These are phyloP conservation scores for Bertia moriformis DNA, from an alignment of 2,329 filamentous ascomycete species.

Conservation along the genomic window DNA sequence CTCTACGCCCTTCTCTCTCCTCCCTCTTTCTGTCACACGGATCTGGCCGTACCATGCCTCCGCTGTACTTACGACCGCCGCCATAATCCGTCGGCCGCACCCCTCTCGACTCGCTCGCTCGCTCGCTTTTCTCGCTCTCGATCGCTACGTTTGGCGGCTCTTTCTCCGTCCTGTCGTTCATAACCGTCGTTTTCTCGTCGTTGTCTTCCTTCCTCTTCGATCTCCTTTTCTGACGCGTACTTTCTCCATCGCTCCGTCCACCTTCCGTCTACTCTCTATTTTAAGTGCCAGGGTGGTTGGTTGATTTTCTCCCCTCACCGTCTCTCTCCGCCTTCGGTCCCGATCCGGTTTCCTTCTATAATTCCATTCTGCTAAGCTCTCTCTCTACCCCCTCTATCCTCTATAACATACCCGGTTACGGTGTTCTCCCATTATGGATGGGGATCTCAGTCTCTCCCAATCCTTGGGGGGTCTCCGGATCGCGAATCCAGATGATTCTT, in stretches of 20 bases:
- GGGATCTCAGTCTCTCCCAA: slow-evolving; percentile 81
- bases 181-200: background rate
- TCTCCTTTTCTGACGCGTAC: background rate
- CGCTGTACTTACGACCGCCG: background rate
- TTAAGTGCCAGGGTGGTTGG: too few species aligned
- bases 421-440: slow-evolving; percentile 70
- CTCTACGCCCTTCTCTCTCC: too few species aligned
- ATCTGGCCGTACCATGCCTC: slow-evolving; percentile 1
- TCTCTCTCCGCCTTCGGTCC: background rate
- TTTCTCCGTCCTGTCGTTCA: background rate
- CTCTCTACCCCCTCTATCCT: background rate
- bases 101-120: background rate
- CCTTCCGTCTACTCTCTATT: background rate
- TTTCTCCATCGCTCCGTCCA: background rate
- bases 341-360: background rate
- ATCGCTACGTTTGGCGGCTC: background rate
- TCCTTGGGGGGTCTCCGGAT: slow-evolving; percentile 89
- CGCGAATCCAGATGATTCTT: slow-evolving; percentile 77
- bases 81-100: background rate
- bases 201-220: background rate
- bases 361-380: background rate
- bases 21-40: background rate
- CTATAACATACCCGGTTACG: too few species aligned
- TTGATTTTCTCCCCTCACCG: background rate
- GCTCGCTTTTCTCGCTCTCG: background rate